A percentile compares a stretch with the other conserved stretches of the same genome.
phyloP scores from a whole-genome alignment of 306 rosid genomes.

The Quercus parvula region DNA sequence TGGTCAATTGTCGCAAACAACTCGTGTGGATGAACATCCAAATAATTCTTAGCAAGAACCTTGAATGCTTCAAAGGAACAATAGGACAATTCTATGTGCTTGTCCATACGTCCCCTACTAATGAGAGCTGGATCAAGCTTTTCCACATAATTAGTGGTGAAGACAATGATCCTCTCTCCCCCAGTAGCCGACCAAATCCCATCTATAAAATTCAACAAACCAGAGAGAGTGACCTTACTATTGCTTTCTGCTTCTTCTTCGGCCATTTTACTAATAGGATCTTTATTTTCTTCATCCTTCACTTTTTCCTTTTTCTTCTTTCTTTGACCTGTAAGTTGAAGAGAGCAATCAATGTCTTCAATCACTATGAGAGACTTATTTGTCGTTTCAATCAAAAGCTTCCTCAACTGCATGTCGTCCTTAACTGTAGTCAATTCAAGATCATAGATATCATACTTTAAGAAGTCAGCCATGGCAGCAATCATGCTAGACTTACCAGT shows the following conservation, averaged over 20 bases:
- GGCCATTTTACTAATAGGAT: too few species aligned
- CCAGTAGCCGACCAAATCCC: constrained; percentile 47
- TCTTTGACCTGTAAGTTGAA: constrained; percentile 33
- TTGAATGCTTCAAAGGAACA: constrained; percentile 67
- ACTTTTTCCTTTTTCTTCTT: too few species aligned
- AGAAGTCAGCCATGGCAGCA: too few species aligned
- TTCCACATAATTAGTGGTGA: too few species aligned
- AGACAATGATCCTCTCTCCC: too few species aligned
- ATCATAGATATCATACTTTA: constrained; percentile 34
- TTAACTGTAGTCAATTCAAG: constrained; percentile 33
- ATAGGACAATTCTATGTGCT: constrained; percentile 60
- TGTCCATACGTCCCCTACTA: constrained; percentile 53
- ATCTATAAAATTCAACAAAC: constrained; percentile 38
- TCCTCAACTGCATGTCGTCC: constrained; percentile 34
- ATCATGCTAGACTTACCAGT: too few species aligned
- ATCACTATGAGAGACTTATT: constrained; percentile 38
- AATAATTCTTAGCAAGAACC: constrained; percentile 58
- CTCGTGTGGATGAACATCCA: constrained; percentile 40
- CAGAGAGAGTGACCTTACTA: constrained; percentile 28
- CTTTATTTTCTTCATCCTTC: too few species aligned
- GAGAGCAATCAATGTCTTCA: constrained; percentile 50
- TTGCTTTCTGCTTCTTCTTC: too few species aligned
- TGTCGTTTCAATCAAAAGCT: constrained; percentile 32
- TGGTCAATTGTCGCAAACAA: constrained; percentile 28
- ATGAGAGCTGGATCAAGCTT: too few species aligned